These are phyloP conservation scores for Sclerotinia glacialis DNA, from an alignment of 2,329 filamentous ascomycete genomes.

Conservation along the genomic window DNA sequence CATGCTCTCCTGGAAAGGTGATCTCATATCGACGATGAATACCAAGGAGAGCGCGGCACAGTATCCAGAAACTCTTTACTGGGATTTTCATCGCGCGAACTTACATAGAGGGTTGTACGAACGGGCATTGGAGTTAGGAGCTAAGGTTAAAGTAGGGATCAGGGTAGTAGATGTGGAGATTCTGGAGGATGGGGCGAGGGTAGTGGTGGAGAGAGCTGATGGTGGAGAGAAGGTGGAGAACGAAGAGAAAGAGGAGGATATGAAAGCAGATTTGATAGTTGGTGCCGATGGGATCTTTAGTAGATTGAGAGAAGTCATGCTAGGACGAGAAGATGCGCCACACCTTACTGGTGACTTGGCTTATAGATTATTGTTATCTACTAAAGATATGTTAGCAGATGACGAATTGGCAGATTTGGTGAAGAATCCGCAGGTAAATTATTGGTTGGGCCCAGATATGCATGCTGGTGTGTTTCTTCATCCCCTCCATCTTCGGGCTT, in stretches of 20 bases:
- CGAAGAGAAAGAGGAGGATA: conserved; percentile 31
- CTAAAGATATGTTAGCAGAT: conserved; percentile 44
- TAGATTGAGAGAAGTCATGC: conserved; percentile 42
- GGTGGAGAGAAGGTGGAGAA: conserved; percentile 32
- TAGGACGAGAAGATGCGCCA: conserved; percentile 48
- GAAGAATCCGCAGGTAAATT: conserved; percentile 45
- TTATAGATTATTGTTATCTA: conserved; percentile 47
- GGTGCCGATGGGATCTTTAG: conserved; percentile 46
- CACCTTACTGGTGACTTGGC: conserved; percentile 47
- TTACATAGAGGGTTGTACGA: conserved; percentile 46
- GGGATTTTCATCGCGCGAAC: conserved; percentile 49
- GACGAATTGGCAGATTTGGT: conserved; percentile 43
- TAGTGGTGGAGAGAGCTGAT: conserved; percentile 38
- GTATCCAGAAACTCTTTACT: conserved; percentile 41
- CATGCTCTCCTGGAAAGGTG: conserved; percentile 46
- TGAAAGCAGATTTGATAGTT: conserved; percentile 41
- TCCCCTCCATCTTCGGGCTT: neutral
- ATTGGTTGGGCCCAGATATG: conserved; percentile 48
- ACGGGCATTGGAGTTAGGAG: conserved; percentile 43
- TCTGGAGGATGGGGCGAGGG: conserved; percentile 32
- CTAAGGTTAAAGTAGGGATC: conserved; percentile 36
- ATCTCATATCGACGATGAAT: conserved; percentile 34
- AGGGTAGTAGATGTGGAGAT: conserved; percentile 35
- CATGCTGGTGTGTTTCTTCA: conserved; percentile 42
- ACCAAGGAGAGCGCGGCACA: conserved; percentile 27